A percentile compares a stretch with the other conserved stretches of the same genome.
Conservation (phyloP, 805 yeast genomes). For the Cyberlindnera maclurae region DNA sequence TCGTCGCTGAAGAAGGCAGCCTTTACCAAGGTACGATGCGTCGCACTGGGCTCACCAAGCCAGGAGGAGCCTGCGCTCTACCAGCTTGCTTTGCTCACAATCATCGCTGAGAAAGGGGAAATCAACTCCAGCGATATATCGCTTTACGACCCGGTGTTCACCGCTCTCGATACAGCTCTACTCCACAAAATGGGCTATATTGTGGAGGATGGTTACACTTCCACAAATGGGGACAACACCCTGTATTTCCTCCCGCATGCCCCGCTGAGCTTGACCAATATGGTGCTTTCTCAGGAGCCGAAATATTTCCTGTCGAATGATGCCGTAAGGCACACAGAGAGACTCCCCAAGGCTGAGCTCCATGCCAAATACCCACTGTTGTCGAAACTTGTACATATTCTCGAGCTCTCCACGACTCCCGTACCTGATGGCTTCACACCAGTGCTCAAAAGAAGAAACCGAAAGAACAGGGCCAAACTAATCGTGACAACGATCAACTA, state of each 20-base stretch:
- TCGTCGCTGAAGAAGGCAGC: conserved; percentile 9
- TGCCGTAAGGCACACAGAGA: conserved; percentile 45
- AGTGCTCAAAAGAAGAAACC: conserved; percentile 18
- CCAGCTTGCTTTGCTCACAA: conserved; percentile 55
- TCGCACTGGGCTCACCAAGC: conserved; percentile 66
- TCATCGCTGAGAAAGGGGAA: conserved; percentile 27
- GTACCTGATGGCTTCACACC: conserved; percentile 13
- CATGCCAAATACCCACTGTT: conserved; percentile 36
- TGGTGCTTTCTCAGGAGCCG: conserved; percentile 32
- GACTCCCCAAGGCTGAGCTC: conserved; percentile 37
- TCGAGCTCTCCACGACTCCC: conserved; percentile 1
- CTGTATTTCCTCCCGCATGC: conserved; percentile 74
- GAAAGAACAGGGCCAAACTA: conserved; percentile 14
- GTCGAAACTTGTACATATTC: conserved; percentile 29
- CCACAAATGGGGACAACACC: not conserved
- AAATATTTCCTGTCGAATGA: conserved; percentile 43
- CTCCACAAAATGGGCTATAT: conserved; percentile 23
- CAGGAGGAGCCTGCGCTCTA: conserved; percentile 53
- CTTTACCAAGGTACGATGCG: conserved; percentile 42
- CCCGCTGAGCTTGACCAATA: conserved; percentile 47
- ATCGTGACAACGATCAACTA: conserved; percentile 29
- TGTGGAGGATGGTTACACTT: conserved; percentile 10
- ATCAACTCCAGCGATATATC: conserved; percentile 29
- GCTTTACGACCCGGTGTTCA: conserved; percentile 61
- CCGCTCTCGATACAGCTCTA: conserved; percentile 33